A percentile compares a stretch with the other conserved stretches of the same genome.
Conservation (phyloP, 176 grass and related monocot species). For the Poa annua region DNA sequence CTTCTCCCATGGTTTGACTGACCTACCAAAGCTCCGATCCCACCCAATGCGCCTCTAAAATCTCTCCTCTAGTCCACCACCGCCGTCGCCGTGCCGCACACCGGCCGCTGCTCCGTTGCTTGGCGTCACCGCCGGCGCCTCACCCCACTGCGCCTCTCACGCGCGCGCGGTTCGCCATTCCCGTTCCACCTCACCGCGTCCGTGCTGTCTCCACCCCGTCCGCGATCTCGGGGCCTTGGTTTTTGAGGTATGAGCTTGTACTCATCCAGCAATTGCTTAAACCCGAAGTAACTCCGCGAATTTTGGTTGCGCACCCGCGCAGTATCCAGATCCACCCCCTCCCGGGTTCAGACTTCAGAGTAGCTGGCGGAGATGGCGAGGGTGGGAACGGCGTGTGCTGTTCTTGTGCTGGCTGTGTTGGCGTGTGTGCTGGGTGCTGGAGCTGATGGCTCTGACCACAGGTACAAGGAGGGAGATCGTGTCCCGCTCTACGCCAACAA, state of each 20-base stretch:
- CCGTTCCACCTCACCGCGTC: background rate
- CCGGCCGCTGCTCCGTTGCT: background rate
- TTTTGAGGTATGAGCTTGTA: constrained; percentile 5
- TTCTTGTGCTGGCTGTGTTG: constrained; percentile 55
- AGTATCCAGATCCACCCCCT: background rate
- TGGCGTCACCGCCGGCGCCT: background rate
- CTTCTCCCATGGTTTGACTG: constrained; percentile 2
- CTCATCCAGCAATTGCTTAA: constrained; percentile 22
- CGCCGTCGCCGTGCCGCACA: background rate
- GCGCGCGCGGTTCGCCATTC: background rate
- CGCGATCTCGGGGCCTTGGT: background rate
- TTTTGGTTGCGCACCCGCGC: background rate
- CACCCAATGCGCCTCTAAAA: background rate
- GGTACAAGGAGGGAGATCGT: constrained; percentile 76
- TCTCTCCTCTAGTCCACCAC: background rate
- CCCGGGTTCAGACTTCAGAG: constrained; percentile 16
- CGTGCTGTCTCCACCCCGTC: background rate
- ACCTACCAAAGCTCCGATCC: constrained; percentile 20
- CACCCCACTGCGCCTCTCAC: background rate
- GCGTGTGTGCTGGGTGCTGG: constrained; percentile 50
- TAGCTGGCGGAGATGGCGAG: constrained; percentile 37
- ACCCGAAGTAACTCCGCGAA: background rate
- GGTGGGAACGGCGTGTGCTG: background rate
- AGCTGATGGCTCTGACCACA: constrained; percentile 76
- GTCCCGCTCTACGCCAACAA: constrained; percentile 94